Evolutionary conservation across 495 filamentous ascomycete species (phyloP).

Genomic region (Penicillium canescens): DNA sequence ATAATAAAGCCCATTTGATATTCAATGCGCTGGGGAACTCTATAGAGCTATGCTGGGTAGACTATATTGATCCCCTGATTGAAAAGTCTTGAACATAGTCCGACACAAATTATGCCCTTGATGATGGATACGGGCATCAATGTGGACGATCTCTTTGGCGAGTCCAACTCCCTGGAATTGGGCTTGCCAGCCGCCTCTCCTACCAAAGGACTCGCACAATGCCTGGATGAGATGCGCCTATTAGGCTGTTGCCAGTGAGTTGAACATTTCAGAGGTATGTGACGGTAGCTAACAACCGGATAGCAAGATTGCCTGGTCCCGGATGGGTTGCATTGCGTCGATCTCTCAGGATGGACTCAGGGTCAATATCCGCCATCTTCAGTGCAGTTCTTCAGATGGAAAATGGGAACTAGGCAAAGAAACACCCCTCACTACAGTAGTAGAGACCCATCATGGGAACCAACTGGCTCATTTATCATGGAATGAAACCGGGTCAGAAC

Average conservation of each 20-base stretch:
- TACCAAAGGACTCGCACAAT: conserved; percentile 67
- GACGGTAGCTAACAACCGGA: conserved; percentile 4
- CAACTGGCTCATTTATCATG: conserved; percentile 75
- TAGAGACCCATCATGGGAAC: conserved; percentile 51
- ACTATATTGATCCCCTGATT: background rate
- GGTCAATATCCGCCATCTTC: conserved; percentile 70
- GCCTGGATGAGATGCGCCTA: conserved; percentile 75
- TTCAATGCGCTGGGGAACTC: conserved; percentile 1
- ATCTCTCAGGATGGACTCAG: conserved; percentile 69
- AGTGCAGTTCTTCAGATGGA: conserved; percentile 67
- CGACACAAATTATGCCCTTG: conserved; percentile 33
- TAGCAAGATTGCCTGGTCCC: conserved; percentile 89
- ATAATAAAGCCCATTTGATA: conserved; percentile 5
- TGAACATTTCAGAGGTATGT: background rate
- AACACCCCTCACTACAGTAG: conserved; percentile 40
- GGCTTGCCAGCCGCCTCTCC: conserved; percentile 56
- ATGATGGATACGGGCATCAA: conserved; percentile 72
- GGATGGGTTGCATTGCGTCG: conserved; percentile 80
- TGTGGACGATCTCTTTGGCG: conserved; percentile 76
- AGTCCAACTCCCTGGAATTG: conserved; percentile 52
- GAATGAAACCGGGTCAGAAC: conserved; percentile 69
- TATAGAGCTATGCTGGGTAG: conserved; percentile 13
- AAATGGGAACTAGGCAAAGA: conserved; percentile 76
- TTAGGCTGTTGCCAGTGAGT: conserved; percentile 84
- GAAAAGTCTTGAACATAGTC: background rate